A percentile compares a stretch with the other conserved stretches of the same genome.
phyloP scores from a whole-genome alignment of 345 rosid species.

The Eutrema yunnanense region DNA sequence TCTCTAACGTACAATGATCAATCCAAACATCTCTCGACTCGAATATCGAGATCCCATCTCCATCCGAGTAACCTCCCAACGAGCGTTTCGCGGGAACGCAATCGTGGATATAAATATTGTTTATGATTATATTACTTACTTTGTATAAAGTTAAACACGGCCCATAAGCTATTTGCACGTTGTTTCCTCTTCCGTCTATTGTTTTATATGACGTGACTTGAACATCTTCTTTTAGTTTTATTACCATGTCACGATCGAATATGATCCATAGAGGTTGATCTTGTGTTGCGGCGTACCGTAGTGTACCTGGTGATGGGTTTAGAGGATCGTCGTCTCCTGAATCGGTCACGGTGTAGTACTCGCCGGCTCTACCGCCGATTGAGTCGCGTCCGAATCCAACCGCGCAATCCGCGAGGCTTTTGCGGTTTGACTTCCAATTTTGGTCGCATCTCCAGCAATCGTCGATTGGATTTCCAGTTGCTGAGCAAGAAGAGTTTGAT shows the following conservation, averaged over 20 bases:
- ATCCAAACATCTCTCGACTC: conserved; percentile 52
- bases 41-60: conserved; percentile 61
- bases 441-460: conserved; percentile 69
- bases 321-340: conserved; percentile 32
- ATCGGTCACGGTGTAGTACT: conserved; percentile 38
- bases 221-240: conserved; percentile 46
- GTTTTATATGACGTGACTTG: conserved; percentile 52
- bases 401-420: conserved; percentile 48
- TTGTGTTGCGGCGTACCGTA: conserved; percentile 47
- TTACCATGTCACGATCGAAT: conserved; percentile 56
- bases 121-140: conserved; percentile 53
- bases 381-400: conserved; percentile 68
- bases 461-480: conserved; percentile 57
- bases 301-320: conserved; percentile 45
- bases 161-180: conserved; percentile 47
- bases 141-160: conserved; percentile 55
- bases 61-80: conserved; percentile 44
- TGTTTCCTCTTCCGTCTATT: conserved; percentile 59
- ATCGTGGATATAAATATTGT: conserved; percentile 51
- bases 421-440: conserved; percentile 52
- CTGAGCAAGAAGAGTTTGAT: conserved; percentile 7
- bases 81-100: conserved; percentile 40
- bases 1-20: conserved; percentile 60
- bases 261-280: conserved; percentile 65
- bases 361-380: conserved; percentile 55